Conservation (phyloP, 2,329 filamentous ascomycete genomes). For the Passalora sequoiae region DNA sequence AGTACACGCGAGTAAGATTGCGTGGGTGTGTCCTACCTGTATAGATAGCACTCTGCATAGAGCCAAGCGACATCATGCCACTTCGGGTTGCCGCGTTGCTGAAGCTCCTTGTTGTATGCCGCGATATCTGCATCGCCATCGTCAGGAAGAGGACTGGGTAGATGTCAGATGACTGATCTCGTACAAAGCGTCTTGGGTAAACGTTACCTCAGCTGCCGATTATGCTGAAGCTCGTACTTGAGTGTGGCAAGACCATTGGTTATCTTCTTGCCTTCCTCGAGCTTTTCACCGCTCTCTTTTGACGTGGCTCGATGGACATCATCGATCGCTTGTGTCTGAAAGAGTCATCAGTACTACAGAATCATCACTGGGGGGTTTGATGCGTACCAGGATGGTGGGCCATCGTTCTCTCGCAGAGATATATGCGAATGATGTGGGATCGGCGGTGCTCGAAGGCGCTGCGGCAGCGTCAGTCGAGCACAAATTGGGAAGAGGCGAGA, state of each 20-base stretch:
- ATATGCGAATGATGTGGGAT: slow-evolving; percentile 81
- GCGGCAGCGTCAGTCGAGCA: slow-evolving; percentile 14
- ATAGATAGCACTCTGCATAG: slow-evolving; percentile 90
- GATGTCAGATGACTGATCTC: not conserved
- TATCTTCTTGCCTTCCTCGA: slow-evolving; percentile 79
- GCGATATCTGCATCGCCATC: slow-evolving; percentile 72
- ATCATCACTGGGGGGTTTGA: not conserved
- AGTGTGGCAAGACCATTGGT: slow-evolving; percentile 71
- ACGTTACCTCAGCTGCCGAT: slow-evolving; percentile 68
- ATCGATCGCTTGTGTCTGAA: slow-evolving; percentile 83
- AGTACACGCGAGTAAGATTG: too few relatives aligned
- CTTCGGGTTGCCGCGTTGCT: slow-evolving; percentile 63
- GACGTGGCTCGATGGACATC: slow-evolving; percentile 76
- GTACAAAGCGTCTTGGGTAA: not conserved
- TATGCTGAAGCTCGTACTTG: slow-evolving; percentile 94
- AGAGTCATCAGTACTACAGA: slow-evolving; percentile 1
- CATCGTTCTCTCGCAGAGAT: slow-evolving; percentile 80
- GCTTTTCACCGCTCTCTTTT: slow-evolving; percentile 57
- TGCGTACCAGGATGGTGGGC: slow-evolving; percentile 80
- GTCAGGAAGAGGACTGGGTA: slow-evolving; percentile 63
- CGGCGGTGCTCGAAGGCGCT: slow-evolving; percentile 74
- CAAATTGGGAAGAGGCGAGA: not conserved
- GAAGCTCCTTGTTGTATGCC: slow-evolving; percentile 80
- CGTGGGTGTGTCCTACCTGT: too few relatives aligned
- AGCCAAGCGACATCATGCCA: slow-evolving; percentile 90